Conservation (phyloP, 352 stramenopile genomes). For the Thraustochytrium aureum region DNA sequence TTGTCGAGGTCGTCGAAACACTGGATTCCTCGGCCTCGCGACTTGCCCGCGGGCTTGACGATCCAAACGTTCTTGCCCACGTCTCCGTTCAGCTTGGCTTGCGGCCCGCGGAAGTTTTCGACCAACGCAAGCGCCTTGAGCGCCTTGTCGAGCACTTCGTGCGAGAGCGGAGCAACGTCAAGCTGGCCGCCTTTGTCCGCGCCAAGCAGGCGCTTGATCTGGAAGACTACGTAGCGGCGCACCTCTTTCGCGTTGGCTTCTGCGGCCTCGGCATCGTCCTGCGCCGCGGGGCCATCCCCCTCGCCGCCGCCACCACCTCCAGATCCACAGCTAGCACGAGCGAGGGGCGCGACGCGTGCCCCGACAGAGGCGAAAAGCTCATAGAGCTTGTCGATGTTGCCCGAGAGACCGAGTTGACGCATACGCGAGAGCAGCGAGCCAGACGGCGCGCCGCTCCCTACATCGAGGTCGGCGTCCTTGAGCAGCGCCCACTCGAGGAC, state of each 20-base stretch:
- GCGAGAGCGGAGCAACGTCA: not conserved
- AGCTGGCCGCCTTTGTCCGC: not conserved
- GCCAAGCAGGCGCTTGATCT: constrained; percentile 19
- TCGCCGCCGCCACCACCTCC: not conserved
- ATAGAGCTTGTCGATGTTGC: constrained; percentile 42
- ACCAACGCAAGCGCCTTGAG: not conserved
- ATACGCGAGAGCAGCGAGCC: not conserved
- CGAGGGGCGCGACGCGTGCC: not conserved
- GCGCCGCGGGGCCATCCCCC: constrained; percentile 57
- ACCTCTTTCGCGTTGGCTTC: constrained; percentile 57
- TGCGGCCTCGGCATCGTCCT: constrained; percentile 34
- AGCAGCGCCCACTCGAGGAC: constrained; percentile 65
- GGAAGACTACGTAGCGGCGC: constrained; percentile 60
- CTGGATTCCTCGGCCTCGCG: constrained; percentile 75
- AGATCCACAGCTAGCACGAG: too few species aligned
- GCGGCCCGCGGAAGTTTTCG: constrained; percentile 1
- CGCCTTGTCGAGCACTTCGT: not conserved
- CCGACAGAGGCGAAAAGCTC: not conserved
- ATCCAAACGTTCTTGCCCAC: constrained; percentile 83
- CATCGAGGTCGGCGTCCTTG: constrained; percentile 67
- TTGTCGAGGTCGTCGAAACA: constrained; percentile 77
- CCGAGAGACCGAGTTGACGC: not conserved
- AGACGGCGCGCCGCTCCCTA: constrained; percentile 59
- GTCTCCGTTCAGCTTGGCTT: constrained; percentile 63
- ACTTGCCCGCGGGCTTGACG: constrained; percentile 79